Percentiles rank a stretch among this genome's conserved stretches.
These are phyloP conservation scores for Phytophthora melonis DNA, from an alignment of 352 stramenopile genomes.

Conservation along the genomic window DNA sequence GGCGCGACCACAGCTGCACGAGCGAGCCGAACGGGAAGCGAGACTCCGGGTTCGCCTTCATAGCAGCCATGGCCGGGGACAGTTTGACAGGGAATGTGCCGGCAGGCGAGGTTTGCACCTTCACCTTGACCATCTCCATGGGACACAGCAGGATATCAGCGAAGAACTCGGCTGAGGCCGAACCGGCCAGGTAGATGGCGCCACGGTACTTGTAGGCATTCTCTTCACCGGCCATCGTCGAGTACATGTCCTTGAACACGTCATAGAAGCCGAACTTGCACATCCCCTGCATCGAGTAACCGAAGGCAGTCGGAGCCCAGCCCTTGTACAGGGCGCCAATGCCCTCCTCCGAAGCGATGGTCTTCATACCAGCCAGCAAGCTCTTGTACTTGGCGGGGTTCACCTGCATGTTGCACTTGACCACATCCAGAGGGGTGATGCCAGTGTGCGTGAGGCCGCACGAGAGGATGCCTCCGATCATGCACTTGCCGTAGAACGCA, in stretches of 20 bases:
- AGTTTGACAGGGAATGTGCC: constrained; percentile 84
- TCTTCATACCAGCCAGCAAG: constrained; percentile 83
- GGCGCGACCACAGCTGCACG: constrained; percentile 90
- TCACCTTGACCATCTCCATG: constrained; percentile 97
- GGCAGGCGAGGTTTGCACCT: constrained; percentile 92
- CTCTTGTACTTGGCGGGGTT: constrained; percentile 89
- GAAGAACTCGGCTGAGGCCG: constrained; percentile 95
- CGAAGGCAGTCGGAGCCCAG: constrained; percentile 92
- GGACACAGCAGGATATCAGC: constrained; percentile 94
- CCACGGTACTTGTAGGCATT: constrained; percentile 94
- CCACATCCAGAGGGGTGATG: constrained; percentile 94
- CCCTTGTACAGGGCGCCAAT: constrained; percentile 89
- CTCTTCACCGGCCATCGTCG: constrained; percentile 90
- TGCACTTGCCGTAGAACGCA: constrained; percentile 95
- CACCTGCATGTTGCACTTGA: constrained; percentile 97
- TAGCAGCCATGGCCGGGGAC: constrained; percentile 52
- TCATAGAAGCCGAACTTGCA: constrained; percentile 97
- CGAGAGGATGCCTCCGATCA: constrained; percentile 93
- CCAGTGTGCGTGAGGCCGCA: constrained; percentile 95
- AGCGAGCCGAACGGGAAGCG: constrained; percentile 94
- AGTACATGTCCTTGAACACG: constrained; percentile 96
- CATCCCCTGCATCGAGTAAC: constrained; percentile 91
- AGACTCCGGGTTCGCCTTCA: constrained; percentile 90
- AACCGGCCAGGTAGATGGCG: constrained; percentile 92
- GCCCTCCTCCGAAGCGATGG: constrained; percentile 90